Conservation (phyloP, 2,329 filamentous ascomycete species). For the Aspergillus sclerotialis region DNA sequence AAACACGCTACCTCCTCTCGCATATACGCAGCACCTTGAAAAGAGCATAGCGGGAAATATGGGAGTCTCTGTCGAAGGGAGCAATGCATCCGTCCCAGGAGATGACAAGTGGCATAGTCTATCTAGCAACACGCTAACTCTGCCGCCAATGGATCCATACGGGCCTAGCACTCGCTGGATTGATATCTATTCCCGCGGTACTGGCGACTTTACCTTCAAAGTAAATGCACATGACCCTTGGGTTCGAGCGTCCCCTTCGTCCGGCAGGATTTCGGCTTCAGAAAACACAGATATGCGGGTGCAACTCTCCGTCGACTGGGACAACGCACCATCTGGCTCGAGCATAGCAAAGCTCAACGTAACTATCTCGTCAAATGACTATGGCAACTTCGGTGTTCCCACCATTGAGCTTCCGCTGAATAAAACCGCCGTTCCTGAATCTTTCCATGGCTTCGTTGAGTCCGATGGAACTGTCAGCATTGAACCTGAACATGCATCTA, state of each 20-base stretch:
- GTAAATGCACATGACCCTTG: conserved; percentile 45
- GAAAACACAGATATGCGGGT: conserved; percentile 45
- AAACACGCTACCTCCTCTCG: conserved; percentile 56
- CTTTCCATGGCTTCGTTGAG: conserved; percentile 58
- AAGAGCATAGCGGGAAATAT: conserved; percentile 56
- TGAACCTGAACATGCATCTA: conserved; percentile 23
- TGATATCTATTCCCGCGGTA: conserved; percentile 57
- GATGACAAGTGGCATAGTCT: conserved; percentile 56
- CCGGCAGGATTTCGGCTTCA: conserved; percentile 44
- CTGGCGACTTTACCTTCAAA: conserved; percentile 46
- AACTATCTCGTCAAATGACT: conserved; percentile 14
- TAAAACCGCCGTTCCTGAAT: conserved; percentile 41
- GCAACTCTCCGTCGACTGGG: conserved; percentile 52
- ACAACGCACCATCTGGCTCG: conserved; percentile 33
- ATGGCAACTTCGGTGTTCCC: conserved; percentile 28
- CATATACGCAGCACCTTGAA: conserved; percentile 53
- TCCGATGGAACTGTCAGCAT: conserved; percentile 42
- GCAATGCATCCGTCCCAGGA: conserved; percentile 60
- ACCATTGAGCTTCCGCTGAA: conserved; percentile 51
- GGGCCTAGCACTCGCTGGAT: conserved; percentile 52
- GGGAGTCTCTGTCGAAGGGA: conserved; percentile 57
- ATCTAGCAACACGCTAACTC: conserved; percentile 47
- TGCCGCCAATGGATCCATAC: conserved; percentile 54
- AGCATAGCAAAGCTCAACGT: conserved; percentile 26
- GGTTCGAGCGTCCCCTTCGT: conserved; percentile 45